Base-by-base conservation (phyloP, 805 yeast genomes). In the Kurtzmaniella fragi region DNA sequence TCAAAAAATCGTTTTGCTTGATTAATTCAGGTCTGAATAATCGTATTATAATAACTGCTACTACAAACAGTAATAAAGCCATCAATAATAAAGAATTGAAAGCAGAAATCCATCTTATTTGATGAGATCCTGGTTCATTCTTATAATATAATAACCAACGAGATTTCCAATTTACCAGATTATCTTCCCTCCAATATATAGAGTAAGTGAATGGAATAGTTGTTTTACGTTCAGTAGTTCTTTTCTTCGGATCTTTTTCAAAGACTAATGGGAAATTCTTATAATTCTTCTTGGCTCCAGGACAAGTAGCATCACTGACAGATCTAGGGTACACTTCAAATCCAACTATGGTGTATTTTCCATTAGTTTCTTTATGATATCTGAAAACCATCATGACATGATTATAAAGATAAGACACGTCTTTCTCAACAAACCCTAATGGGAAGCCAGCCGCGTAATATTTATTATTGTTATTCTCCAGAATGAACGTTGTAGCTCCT, bases 401-500 rank as follows among this genome's bases (percentile, higher is more conserved):
- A 55, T 86, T 88, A 59, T 89, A 78, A 25, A 88, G 45, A 53
- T 77, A 84, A 4, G 80, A 66, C 5, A 61, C 40, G 35, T 73
- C 73, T 42, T 77, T 64, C 46, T 73, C 75, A 15, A 75, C 77
- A 48, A 75, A 82, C 0, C 96, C 96, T 27, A 88, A 57, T 2
- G 95, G 90, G 62, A 89, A 88, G 2, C 96, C 96, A 3, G 93
- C 78, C 4, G 88, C 83, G 50, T 88, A 88, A 59, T 82, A 84
- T 49, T 84, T 80, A 46, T 77, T 75, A 14, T 75, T 68, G 35
- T 73, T 73, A 10, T 72, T 76, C 6, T 75, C 73, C 5, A 74
- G 67, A 27, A 82, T 75, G 47, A 82, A 84, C 0, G 95, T 83
- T 0, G 96, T 87, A 1, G 95, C 91, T 6, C 93, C 95, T 0